phyloP scores from a whole-genome alignment of 2,329 filamentous ascomycete genomes.

The Magnaporthiopsis incrustans region DNA sequence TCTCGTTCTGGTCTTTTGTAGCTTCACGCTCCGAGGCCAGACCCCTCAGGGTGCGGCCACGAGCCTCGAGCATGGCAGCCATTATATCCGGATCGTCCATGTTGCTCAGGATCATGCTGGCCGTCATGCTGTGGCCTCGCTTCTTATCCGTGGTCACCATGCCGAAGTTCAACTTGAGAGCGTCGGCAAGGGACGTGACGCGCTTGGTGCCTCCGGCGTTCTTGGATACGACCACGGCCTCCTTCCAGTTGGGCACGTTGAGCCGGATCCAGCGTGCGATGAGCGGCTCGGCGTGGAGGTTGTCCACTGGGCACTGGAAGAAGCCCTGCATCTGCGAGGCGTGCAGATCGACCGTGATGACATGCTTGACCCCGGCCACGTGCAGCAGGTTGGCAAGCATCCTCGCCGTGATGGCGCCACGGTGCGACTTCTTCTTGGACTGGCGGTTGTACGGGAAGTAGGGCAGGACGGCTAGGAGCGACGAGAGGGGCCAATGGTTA shows the following conservation, averaged over 20 bases:
- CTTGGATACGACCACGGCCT: slow-evolving; percentile 95
- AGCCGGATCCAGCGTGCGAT: slow-evolving; percentile 92
- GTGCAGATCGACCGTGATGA: slow-evolving; percentile 95
- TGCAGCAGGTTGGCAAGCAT: slow-evolving; percentile 94
- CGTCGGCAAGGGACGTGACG: slow-evolving; percentile 91
- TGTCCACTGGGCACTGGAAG: slow-evolving; percentile 96
- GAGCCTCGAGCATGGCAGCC: neutral
- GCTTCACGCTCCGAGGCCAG: neutral
- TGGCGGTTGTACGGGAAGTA: slow-evolving; percentile 99
- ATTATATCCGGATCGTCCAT: slow-evolving; percentile 40
- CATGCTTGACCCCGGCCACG: slow-evolving; percentile 91
- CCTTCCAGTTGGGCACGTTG: slow-evolving; percentile 79
- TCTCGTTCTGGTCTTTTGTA: neutral
- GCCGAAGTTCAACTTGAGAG: slow-evolving; percentile 93
- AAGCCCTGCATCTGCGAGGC: slow-evolving; percentile 99
- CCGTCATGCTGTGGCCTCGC: slow-evolving; percentile 58
- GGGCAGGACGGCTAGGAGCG: slow-evolving; percentile 63
- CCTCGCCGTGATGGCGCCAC: slow-evolving; percentile 90
- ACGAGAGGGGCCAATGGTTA: neutral
- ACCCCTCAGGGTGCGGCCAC: neutral
- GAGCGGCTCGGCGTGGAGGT: slow-evolving; percentile 90
- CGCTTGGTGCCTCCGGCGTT: slow-evolving; percentile 96
- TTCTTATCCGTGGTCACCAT: slow-evolving; percentile 83
- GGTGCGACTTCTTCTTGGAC: slow-evolving; percentile 97
- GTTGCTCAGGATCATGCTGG: slow-evolving; percentile 69